These are phyloP conservation scores for Podosphaera fusca DNA, from an alignment of 2,329 filamentous ascomycete genomes.

Conservation along the genomic window DNA sequence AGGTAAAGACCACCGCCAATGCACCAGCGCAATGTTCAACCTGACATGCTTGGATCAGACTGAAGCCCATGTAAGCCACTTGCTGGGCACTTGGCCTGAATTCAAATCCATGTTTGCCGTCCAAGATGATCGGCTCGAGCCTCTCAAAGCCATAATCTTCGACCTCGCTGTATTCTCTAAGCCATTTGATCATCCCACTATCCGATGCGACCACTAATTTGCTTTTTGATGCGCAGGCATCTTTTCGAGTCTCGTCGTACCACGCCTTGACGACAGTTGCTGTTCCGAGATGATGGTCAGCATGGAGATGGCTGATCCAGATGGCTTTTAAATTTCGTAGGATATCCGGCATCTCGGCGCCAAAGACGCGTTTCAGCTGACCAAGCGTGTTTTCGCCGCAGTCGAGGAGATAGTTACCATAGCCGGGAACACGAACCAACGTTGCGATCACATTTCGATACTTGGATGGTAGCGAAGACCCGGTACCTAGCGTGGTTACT, in stretches of 20 bases:
- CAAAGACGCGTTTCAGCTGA: slow-evolving; percentile 56
- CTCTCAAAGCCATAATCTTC: slow-evolving; percentile 53
- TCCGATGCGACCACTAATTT: slow-evolving; percentile 48
- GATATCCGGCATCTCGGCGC: slow-evolving; percentile 41
- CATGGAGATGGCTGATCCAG: slow-evolving; percentile 89
- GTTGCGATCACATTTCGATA: slow-evolving; percentile 90
- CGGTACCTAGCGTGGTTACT: slow-evolving; percentile 72
- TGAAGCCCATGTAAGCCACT: slow-evolving; percentile 27
- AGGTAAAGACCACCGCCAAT: slow-evolving; percentile 54
- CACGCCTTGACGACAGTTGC: slow-evolving; percentile 64
- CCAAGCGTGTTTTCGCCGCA: slow-evolving; percentile 83
- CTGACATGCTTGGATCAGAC: slow-evolving; percentile 37
- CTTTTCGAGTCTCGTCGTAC: slow-evolving; percentile 29
- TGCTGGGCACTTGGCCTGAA: neutral
- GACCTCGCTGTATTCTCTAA: slow-evolving; percentile 56
- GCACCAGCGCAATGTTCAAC: slow-evolving; percentile 66
- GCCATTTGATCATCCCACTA: slow-evolving; percentile 46
- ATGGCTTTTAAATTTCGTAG: slow-evolving; percentile 60
- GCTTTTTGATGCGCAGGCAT: slow-evolving; percentile 18
- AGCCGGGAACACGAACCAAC: slow-evolving; percentile 58
- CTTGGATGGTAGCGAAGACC: slow-evolving; percentile 72
- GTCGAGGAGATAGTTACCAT: slow-evolving; percentile 78
- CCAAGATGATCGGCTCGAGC: slow-evolving; percentile 9
- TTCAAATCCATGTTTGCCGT: neutral
- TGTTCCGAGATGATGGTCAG: slow-evolving; percentile 82